Base-by-base conservation (phyloP, 1,284 basidiomycete genomes). In the Rugosomyces carneus region DNA sequence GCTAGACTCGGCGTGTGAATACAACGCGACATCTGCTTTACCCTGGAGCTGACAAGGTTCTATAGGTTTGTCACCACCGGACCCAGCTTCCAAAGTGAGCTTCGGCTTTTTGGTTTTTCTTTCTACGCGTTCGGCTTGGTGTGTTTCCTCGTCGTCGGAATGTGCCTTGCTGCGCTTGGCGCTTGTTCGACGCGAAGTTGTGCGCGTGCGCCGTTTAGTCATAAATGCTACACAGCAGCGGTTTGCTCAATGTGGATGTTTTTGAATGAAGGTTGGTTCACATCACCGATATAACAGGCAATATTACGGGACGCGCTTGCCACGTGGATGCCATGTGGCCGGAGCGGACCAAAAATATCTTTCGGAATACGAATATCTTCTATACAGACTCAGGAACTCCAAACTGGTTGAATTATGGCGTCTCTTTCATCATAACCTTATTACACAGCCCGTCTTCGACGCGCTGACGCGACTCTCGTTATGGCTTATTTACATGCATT, bases 1-100 rank as follows among this genome's bases (percentile, higher is more conserved):
- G 21, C 53, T 53, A 40, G 65, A 65, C 51, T 53, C 61, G 27
- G 60, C 45, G 53, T 71, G 69, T 27, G 45, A 47, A 37, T 45
- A 36, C n/a, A 6, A 18, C 36, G 20, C 19, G 34, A 37, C 11
- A 16, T 32, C 24, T 4, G 10, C n/a, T 47, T 45, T 19, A 11
- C 8, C 20, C 15, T 31, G n/a, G 23, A 15, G 27, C 23, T 31
- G 41, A 29, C 15, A 13, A 24, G 36, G 18, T 18, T 23, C n/a
- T 16, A 32, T 13, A 40, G 36, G n/a, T 31, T 39, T 15, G 24
- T 31, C 34, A 23, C 20, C 20, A 32, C 38, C 34, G 5, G 43
- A 21, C 15, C 27, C 26, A n/a, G 27, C 24, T 11, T 42, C 38
- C 3, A 36, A 23, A 1, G n/a, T 43, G 19, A 13, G 18, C n/a